Evolutionary conservation across 495 filamentous ascomycete species (phyloP).

Genomic region (Tuber brumale): DNA sequence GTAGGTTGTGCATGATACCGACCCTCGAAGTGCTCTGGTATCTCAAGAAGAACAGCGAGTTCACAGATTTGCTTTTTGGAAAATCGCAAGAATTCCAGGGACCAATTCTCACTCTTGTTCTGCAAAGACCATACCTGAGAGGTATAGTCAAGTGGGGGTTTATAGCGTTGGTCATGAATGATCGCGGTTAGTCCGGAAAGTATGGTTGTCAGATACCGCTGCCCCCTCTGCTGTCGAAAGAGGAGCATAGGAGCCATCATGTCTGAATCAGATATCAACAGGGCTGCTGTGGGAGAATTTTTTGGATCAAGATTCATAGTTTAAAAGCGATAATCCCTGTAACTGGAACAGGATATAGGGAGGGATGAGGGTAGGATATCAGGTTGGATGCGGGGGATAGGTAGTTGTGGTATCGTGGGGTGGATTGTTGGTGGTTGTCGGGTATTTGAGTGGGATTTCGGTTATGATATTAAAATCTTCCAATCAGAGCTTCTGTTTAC

Average conservation of each 20-base stretch:
- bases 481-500: not conserved
- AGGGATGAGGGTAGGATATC: not conserved
- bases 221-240: not conserved
- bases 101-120: not conserved
- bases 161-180: not conserved
- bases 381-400: not conserved
- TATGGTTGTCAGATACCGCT: not conserved
- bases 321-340: not conserved
- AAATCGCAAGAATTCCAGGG: not conserved
- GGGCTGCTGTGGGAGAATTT: not conserved
- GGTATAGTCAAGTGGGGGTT: not conserved
- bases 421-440: not conserved
- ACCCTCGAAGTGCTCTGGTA: not conserved
- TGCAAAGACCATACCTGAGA: not conserved
- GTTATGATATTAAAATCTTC: not conserved
- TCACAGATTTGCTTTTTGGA: not conserved
- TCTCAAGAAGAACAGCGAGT: not conserved
- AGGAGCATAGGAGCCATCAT: not conserved
- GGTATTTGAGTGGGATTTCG: not conserved
- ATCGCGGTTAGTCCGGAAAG: not conserved
- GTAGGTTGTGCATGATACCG: not conserved
- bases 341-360: not conserved
- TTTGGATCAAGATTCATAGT: not conserved
- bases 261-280: not conserved
- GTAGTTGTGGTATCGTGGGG: no score